Evolutionary conservation across 1,139 yeast genomes (phyloP).

Genomic region (Nakaseomyces sp.): DNA sequence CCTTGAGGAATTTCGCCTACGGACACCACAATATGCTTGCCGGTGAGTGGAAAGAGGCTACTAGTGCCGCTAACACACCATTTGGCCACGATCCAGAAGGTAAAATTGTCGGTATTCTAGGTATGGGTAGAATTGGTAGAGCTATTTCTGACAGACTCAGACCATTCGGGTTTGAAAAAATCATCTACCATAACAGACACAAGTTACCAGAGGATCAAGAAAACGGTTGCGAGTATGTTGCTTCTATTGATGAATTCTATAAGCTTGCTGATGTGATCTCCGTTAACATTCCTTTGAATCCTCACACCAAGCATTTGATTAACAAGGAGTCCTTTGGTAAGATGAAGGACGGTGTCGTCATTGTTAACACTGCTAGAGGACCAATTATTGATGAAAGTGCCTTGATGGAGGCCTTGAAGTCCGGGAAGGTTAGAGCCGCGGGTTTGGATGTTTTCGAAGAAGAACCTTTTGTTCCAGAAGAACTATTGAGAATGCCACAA

Average conservation of each 20-base stretch:
- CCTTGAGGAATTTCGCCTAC: constrained; percentile 54
- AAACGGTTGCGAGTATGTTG: constrained; percentile 44
- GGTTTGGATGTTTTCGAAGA: constrained; percentile 80
- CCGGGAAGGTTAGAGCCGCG: constrained; percentile 63
- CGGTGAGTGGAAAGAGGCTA: constrained; percentile 50
- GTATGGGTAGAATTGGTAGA: constrained; percentile 74
- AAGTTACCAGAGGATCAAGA: constrained; percentile 47
- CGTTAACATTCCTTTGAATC: constrained; percentile 54
- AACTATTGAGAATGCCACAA: constrained; percentile 43
- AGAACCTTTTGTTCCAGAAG: constrained; percentile 65
- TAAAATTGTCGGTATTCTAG: constrained; percentile 56
- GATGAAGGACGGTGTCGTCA: constrained; percentile 57
- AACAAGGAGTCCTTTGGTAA: constrained; percentile 43
- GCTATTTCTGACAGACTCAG: constrained; percentile 52
- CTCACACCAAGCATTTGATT: constrained; percentile 50
- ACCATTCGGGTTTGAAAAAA: constrained; percentile 56
- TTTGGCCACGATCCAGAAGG: constrained; percentile 55
- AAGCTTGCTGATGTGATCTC: constrained; percentile 49
- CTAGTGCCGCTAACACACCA: constrained; percentile 37
- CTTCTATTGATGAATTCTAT: constrained; percentile 47
- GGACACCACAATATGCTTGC: constrained; percentile 41
- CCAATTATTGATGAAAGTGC: constrained; percentile 63
- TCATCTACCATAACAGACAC: constrained; percentile 53
- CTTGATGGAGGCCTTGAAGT: constrained; percentile 50
- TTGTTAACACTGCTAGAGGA: constrained; percentile 68